Evolutionary conservation across 345 rosid genomes (phyloP).

Genomic region (Moricandia arvensis): DNA sequence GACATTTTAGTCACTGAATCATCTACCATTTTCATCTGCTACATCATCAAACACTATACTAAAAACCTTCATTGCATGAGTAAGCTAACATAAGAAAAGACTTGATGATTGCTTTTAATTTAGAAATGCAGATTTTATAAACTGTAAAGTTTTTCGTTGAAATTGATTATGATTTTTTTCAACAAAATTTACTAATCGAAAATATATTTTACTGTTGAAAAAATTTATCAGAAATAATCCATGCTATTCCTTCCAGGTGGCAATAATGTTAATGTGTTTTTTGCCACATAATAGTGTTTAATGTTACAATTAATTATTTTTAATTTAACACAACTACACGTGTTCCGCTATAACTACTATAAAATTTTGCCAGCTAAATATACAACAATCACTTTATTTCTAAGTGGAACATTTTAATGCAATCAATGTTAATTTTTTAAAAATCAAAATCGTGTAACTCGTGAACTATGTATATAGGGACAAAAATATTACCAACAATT

Average conservation of each 20-base stretch:
- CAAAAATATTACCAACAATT: not conserved
- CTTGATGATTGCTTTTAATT: too few relatives aligned
- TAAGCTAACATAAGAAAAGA: not conserved
- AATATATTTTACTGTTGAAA: too few relatives aligned
- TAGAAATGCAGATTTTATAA: too few relatives aligned
- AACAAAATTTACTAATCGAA: not conserved
- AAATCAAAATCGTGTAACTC: not conserved
- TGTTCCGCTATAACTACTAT: not conserved
- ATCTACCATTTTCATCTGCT: not conserved
- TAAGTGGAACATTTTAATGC: not conserved
- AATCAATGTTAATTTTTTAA: not conserved
- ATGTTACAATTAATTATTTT: too few relatives aligned
- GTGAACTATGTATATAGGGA: constrained; percentile 8
- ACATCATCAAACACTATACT: not conserved
- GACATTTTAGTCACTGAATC: not conserved
- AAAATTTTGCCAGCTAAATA: not conserved
- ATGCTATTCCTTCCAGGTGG: not conserved
- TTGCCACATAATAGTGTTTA: too few relatives aligned
- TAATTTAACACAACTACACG: not conserved
- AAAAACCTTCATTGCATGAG: not conserved
- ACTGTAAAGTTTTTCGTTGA: too few relatives aligned
- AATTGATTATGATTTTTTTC: too few relatives aligned
- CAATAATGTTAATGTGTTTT: too few relatives aligned
- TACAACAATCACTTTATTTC: not conserved
- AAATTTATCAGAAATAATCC: not conserved